These are phyloP conservation scores for Serendipita indica DNA, from an alignment of 768 basidiomycete species.

Conservation along the genomic window DNA sequence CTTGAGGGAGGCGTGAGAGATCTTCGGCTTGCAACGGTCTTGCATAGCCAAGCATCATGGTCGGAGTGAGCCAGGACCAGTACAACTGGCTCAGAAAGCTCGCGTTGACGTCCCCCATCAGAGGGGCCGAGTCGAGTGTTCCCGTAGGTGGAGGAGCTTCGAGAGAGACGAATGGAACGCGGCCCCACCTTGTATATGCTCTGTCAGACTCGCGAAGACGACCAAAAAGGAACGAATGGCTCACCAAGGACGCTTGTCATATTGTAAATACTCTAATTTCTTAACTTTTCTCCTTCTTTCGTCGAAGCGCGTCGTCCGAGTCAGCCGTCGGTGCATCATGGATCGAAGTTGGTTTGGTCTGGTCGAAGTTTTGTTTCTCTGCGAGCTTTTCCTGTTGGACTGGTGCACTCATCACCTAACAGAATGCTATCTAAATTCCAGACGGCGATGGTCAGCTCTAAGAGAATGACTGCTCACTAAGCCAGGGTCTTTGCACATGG, in stretches of 20 bases:
- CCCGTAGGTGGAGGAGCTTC: slow-evolving; percentile 21
- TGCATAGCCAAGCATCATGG: slow-evolving; percentile 44
- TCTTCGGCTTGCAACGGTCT: slow-evolving; percentile 70
- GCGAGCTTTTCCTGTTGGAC: too few relatives aligned
- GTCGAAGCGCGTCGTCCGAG: too few relatives aligned
- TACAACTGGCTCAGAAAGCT: slow-evolving; percentile 14
- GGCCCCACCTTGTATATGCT: slow-evolving; percentile 11
- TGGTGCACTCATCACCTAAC: too few relatives aligned
- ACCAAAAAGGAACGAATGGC: neutral
- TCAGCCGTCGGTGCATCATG: too few relatives aligned
- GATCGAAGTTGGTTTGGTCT: too few relatives aligned
- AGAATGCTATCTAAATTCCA: too few relatives aligned
- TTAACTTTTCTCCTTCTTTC: neutral
- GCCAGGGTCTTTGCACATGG: too few relatives aligned
- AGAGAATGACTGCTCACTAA: too few relatives aligned
- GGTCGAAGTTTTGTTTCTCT: too few relatives aligned
- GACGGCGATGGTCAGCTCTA: too few relatives aligned
- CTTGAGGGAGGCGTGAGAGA: slow-evolving; percentile 60
- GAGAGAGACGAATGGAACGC: slow-evolving; percentile 13
- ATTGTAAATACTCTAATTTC: neutral
- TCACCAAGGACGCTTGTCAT: neutral
- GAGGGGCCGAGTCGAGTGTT: slow-evolving; percentile 21
- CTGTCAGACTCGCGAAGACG: neutral
- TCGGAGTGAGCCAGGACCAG: slow-evolving; percentile 61
- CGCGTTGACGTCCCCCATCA: slow-evolving; percentile 20